Evolutionary conservation across 2,329 filamentous ascomycete genomes (phyloP).

Genomic region (Knoxdaviesia capensis): DNA sequence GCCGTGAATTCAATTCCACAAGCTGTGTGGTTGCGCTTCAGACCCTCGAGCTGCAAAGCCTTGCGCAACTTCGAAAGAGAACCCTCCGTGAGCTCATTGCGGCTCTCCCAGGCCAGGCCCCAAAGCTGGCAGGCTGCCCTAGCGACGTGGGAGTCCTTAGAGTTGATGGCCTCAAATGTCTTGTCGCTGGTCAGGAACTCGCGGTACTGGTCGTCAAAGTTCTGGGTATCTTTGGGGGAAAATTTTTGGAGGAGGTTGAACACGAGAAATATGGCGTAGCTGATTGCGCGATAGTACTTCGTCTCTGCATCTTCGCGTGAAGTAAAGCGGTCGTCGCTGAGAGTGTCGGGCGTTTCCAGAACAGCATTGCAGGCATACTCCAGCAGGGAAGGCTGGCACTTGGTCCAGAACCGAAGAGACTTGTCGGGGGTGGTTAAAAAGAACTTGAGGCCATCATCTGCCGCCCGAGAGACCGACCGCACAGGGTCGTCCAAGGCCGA

Average conservation of each 20-base stretch:
- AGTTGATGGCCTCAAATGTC: slow-evolving; percentile 47
- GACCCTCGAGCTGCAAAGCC: slow-evolving; percentile 49
- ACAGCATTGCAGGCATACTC: slow-evolving; percentile 66
- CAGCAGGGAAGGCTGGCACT: slow-evolving; percentile 63
- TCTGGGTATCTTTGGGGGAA: slow-evolving; percentile 29
- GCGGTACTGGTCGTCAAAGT: slow-evolving; percentile 41
- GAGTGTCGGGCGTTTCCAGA: slow-evolving; percentile 56
- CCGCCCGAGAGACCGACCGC: slow-evolving; percentile 52
- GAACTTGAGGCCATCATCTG: slow-evolving; percentile 51
- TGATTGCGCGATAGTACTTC: slow-evolving; percentile 63
- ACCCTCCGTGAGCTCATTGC: slow-evolving; percentile 23
- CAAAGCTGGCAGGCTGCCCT: slow-evolving; percentile 31
- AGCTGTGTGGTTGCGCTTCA: slow-evolving; percentile 51
- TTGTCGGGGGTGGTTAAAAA: slow-evolving; percentile 73
- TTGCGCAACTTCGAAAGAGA: slow-evolving; percentile 31
- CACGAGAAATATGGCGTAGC: slow-evolving; percentile 32
- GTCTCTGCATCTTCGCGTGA: slow-evolving; percentile 67
- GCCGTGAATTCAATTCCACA: slow-evolving; percentile 55
- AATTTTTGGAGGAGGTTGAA: slow-evolving; percentile 30
- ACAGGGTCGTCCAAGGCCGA: slow-evolving; percentile 79
- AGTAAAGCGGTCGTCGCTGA: slow-evolving; percentile 78
- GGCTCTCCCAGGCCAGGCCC: slow-evolving; percentile 23
- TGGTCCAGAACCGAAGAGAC: slow-evolving; percentile 52
- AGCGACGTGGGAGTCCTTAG: slow-evolving; percentile 33
- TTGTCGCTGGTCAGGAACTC: slow-evolving; percentile 43